Percentiles rank a stretch among this genome's conserved stretches.
These are phyloP conservation scores for Taphrina pruni DNA, from an alignment of 1,139 yeast genomes.

Conservation along the genomic window DNA sequence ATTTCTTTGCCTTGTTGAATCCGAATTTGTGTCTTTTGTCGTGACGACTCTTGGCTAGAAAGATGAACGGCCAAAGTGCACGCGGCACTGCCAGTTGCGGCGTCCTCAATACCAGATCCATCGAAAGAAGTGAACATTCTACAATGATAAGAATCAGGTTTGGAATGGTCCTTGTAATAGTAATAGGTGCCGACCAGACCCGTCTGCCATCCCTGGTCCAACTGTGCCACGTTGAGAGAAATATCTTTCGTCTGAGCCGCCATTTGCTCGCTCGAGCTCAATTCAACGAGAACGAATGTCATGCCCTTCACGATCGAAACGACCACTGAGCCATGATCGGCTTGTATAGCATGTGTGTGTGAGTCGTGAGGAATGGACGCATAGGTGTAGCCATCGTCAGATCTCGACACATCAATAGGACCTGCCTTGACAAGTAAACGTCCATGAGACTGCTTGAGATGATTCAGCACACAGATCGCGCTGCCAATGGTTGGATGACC, in stretches of 20 bases:
- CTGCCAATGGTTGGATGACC: conserved; percentile 40
- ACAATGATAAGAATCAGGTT: conserved; percentile 4
- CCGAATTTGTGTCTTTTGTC: not conserved
- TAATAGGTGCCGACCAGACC: conserved; percentile 34
- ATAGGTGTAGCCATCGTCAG: conserved; percentile 9
- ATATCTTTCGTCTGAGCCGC: conserved; percentile 1
- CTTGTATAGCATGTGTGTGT: conserved; percentile 5
- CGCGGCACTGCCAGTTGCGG: conserved; percentile 37
- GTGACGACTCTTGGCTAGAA: not conserved
- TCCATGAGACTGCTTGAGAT: not conserved
- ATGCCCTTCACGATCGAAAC: conserved; percentile 33
- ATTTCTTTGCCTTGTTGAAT: conserved; percentile 26
- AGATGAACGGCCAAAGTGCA: conserved; percentile 21
- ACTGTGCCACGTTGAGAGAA: not conserved
- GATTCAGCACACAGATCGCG: conserved; percentile 12
- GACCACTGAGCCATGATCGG: not conserved
- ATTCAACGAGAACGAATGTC: conserved; percentile 35
- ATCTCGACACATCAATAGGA: not conserved
- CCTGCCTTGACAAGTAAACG: conserved; percentile 19
- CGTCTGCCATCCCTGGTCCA: conserved; percentile 25
- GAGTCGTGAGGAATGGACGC: conserved; percentile 22
- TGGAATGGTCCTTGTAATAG: not conserved
- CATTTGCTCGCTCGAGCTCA: conserved; percentile 3
- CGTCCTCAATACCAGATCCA: conserved; percentile 23
- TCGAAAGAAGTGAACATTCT: conserved; percentile 22